Percentiles rank a stretch among this genome's conserved stretches.
phyloP scores from a whole-genome alignment of 164 flowering plant species.

The Stephania yunnanensis region DNA sequence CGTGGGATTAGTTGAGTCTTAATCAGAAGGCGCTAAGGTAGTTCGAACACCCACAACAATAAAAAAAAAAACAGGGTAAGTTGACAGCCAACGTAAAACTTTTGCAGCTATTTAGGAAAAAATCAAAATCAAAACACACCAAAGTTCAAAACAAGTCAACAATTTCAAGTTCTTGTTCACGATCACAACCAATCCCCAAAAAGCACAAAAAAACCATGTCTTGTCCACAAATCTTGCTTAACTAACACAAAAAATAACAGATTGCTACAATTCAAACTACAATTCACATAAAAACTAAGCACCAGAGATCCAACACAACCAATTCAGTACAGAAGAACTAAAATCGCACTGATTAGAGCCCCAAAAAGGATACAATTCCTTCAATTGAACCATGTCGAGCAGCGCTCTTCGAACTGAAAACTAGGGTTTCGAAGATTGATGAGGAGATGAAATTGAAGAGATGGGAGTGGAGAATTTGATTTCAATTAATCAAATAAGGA shows the following conservation, averaged over 20 bases:
- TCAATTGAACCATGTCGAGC: constrained; percentile 38
- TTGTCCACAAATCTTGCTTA: neutral
- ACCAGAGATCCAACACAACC: neutral
- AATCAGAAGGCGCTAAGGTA: no score
- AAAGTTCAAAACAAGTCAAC: neutral
- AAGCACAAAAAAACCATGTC: neutral
- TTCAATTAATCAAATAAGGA: neutral
- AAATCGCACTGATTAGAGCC: neutral
- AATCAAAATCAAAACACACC: no score
- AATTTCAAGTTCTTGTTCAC: neutral
- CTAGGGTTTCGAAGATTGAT: neutral
- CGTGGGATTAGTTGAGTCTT: no score
- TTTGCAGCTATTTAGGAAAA: no score
- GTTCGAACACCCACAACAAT: no score
- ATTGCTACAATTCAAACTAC: neutral
- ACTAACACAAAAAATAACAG: neutral
- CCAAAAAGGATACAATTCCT: constrained; percentile 52
- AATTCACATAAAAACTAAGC: neutral
- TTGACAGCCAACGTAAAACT: no score
- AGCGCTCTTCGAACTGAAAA: no score
- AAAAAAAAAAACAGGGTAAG: no score
- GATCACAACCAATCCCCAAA: neutral
- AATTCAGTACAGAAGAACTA: neutral
- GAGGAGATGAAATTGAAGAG: neutral
- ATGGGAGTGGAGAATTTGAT: neutral